Evolutionary conservation across 768 basidiomycete species (phyloP).

Genomic region (Rhodotorula sphaerocarpa): DNA sequence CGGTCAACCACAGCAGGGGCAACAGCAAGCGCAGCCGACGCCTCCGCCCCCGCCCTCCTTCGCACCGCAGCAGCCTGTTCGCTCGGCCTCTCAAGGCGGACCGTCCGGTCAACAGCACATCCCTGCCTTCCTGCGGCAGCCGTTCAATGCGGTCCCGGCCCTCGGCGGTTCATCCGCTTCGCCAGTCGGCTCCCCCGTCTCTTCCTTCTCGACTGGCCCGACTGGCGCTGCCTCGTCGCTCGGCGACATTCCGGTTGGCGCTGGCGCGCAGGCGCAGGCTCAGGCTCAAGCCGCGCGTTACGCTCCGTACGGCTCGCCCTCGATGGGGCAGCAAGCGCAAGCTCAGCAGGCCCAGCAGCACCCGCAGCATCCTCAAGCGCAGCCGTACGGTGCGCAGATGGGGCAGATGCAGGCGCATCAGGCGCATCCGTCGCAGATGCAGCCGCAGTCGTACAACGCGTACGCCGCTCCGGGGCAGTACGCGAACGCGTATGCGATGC

Average conservation of each 20-base stretch:
- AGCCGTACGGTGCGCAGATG: background rate
- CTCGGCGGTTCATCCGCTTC: background rate
- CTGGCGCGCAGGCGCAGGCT: background rate
- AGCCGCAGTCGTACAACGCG: background rate
- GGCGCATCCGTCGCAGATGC: background rate
- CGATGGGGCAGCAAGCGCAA: too few relatives aligned
- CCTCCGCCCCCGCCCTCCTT: background rate
- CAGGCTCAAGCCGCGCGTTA: background rate
- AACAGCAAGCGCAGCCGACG: background rate
- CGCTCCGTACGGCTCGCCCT: background rate
- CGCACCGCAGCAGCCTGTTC: background rate
- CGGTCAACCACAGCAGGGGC: too few relatives aligned
- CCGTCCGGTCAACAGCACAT: background rate
- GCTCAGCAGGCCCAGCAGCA: too few relatives aligned
- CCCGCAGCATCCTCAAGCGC: too few relatives aligned
- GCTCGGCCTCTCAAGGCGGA: background rate
- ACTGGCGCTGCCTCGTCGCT: background rate
- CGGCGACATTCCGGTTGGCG: background rate
- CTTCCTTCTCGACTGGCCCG: constrained; percentile 10
- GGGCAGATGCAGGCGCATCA: background rate
- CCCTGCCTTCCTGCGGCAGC: background rate
- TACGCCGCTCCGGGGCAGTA: background rate
- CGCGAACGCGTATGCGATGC: too few relatives aligned
- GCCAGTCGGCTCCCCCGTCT: background rate
- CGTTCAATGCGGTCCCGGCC: background rate